These are phyloP conservation scores for Colletotrichum tropicale DNA, from an alignment of 2,329 filamentous ascomycete species.

Conservation along the genomic window DNA sequence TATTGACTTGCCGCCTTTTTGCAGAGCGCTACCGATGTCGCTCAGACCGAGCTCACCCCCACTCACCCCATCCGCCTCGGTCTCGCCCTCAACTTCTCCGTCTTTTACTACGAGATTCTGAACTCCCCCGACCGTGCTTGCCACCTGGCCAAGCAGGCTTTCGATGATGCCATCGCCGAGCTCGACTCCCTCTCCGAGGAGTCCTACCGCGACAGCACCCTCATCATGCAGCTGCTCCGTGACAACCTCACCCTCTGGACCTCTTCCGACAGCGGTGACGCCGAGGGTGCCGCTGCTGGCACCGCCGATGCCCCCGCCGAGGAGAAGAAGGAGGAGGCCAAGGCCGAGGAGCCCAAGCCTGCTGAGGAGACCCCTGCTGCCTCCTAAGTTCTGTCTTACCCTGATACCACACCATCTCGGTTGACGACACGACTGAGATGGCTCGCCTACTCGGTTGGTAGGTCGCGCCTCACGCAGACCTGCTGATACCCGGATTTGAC, in stretches of 20 bases:
- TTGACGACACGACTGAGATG: conserved; percentile 37
- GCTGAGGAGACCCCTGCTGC: conserved; percentile 49
- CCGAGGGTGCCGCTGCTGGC: conserved; percentile 67
- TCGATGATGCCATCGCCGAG: conserved; percentile 98
- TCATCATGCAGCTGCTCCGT: conserved; percentile 98
- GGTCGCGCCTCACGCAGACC: background rate
- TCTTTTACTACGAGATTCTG: conserved; percentile 99
- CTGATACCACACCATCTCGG: conserved; percentile 44
- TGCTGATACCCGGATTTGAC: conserved; percentile 10
- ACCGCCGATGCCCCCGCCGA: conserved; percentile 66
- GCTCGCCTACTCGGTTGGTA: conserved; percentile 1
- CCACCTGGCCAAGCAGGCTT: conserved; percentile 98
- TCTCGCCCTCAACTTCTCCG: conserved; percentile 98
- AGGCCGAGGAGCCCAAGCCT: conserved; percentile 41
- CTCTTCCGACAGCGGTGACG: conserved; percentile 86
- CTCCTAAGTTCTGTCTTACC: conserved; percentile 51
- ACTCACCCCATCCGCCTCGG: conserved; percentile 98
- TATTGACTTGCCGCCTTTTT: conserved; percentile 11
- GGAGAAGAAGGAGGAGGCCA: conserved; percentile 58
- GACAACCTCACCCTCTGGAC: conserved; percentile 99
- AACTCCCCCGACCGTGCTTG: conserved; percentile 98
- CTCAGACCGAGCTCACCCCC: conserved; percentile 95
- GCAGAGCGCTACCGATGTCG: conserved; percentile 95
- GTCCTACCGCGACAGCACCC: conserved; percentile 97
- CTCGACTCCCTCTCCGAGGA: conserved; percentile 97